Evolutionary conservation across 306 rosid genomes (phyloP), one percentile per base, ranked within the genome.

Genomic region (Neltuma alba): DNA sequence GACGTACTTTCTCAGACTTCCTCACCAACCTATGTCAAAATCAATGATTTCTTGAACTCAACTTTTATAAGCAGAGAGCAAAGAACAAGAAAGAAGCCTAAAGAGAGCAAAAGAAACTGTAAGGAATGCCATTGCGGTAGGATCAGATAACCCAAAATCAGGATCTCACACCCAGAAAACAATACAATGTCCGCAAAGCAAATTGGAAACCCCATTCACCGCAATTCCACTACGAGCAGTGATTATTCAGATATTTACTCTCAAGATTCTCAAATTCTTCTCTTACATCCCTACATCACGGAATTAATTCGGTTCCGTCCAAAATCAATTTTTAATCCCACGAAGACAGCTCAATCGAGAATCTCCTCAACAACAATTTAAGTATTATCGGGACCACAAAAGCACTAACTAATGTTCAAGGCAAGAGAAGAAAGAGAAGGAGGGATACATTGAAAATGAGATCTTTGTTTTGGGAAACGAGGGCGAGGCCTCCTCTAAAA

Each of bases 401-500:
- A 57, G 27, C 28, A 57, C 6, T 27, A 57, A 25, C 12, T 25
- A 3, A 21, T 23, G 12, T 25, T 12, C 31, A 27, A 25, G 7
- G 45, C 27, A 47, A 25, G n/a, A 63, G 25, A 80, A 13, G 64
- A 52, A 52, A 52, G 58, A 52, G n/a, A n/a, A n/a, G 31, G 74
- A n/a, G 15, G 78, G 44, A 65, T 77, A 82, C 98, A 83, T 96
- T 96, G 85, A 96, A 96, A 74, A 96, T 96, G 86, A 87, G 98
- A 89, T 89, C 93, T 83, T 96, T 96, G 91, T 93, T 88, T 12
- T 88, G 94, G 33, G 99, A 96, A 57, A 88, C n/a, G 73, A 96
- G 96, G 79, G 99, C 92, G 80, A 96, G 85, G 64, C 99, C 99
- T 50, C 99, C 99, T 23, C 99, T 75, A 90, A 85, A 93, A 82